Evolutionary conservation across 164 flowering plant genomes (phyloP), one percentile per base, ranked within the genome.

Genomic region (Taxillus chinensis): DNA sequence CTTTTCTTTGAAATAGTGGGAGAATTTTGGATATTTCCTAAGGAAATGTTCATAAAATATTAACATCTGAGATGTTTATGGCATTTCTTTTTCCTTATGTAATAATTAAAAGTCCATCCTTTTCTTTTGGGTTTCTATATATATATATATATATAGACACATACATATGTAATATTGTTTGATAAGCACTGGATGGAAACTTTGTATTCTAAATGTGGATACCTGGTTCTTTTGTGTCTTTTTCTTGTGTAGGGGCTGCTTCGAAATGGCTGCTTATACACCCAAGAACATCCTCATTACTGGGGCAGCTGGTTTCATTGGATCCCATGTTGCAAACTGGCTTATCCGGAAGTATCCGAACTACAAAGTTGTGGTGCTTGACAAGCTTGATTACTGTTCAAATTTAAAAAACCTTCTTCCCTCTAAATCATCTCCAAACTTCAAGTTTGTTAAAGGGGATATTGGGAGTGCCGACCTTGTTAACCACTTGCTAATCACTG

Each of bases 361-460:
- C 2, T 77, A 77, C 72, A 77, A 69, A 39, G 69, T 77, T 43
- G 64, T 74, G 39, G 80, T 69, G 16, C 70, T 77, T 3, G 80
- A 74, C 71, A 74, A 77, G 58, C 78, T 77, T 16, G 77, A 74
- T 53, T 77, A 69, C 50, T 74, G 71, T 53, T 74, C 77, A 45
- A 74, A 57, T 54, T 48, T 60, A 40, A 74, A 70, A 58, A 74
- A 71, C 59, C 73, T 77, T 14, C 41, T 43, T n/a, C 71, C 75
- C 10, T 71, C 77, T 3, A 41, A 57, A 5, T 41, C 64, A 10
- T 69, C 75, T 37, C 71, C 78, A 8, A 74, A 71, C 58, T 77
- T 77, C 63, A 77, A 74, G 68, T 77, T 77, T 55, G 60, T 77
- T 55, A 77, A 74, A 63, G 80, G 75, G n/a, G 80, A 77, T 59